Evolutionary conservation across 2,329 filamentous ascomycete genomes (phyloP), one percentile per base, ranked within the genome.

Genomic region (Alternaria infectoria): DNA sequence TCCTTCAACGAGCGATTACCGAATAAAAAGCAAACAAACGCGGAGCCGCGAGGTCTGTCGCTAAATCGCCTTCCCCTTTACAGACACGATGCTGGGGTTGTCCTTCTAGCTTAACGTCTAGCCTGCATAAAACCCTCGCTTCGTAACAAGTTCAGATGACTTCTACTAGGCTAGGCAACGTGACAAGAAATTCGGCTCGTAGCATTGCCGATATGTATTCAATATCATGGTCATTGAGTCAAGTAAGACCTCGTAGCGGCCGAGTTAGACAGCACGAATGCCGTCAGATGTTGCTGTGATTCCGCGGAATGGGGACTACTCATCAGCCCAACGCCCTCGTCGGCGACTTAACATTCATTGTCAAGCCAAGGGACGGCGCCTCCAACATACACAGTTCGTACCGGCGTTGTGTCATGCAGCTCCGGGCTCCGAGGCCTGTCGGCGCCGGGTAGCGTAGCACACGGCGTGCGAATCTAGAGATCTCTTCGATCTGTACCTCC

Each of bases 21-120:
- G 32, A 55, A 32, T 32, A 40, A 60, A 56, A 60, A 60, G 58
- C 58, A 60, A 56, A 30, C 25, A 36, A 55, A 19, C 43, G 57
- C 50, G 50, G 57, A 60, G 57, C 44, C 57, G 57, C 28, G 26
- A 55, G 19, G 28, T 44, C 36, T 47, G 54, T 30, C 45, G 30
- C 45, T 32, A 36, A 12, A 17, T 28, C 28, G 30, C 58, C 51
- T 54, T 54, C 32, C 57, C 40, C 52, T 46, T 43, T 55, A 30
- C 21, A n/a, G 28, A 19, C 43, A 21, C 44, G 23, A 40, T 49
- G 46, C 58, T 49, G 51, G 58, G 44, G 51, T 56, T 26, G 30
- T 36, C 57, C 26, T 36, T 32, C 45, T 61, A 61, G 54, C 54
- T 46, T 32, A 61, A 61, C 59, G 59, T 61, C 58, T 46, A 55